Base-by-base conservation (phyloP, 1,284 basidiomycete species). In the Boletellus deceptivus region DNA sequence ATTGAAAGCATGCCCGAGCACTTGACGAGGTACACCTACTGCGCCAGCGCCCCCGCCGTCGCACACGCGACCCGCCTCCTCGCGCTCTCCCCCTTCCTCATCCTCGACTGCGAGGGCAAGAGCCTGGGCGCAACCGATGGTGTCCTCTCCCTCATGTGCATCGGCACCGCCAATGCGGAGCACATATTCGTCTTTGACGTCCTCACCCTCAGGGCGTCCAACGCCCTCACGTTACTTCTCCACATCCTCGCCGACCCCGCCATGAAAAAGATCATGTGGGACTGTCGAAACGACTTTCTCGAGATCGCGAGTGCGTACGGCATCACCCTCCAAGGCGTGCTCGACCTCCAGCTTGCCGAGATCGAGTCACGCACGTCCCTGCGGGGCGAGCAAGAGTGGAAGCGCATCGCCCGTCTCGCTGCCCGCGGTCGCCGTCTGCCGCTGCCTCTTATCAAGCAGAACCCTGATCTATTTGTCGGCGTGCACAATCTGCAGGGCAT, bases 311-410 rank as follows among this genome's bases (percentile, higher is more conserved):
- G 59, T 11, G 53, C 57, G 1, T 71, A 70, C 33, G 68, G 64
- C 2, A 58, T 72, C 9, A 24, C 40, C 0, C 59, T 76, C 25
- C 61, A 63, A 13, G 62, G 64, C 18, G 65, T 74, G 6, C 55
- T 77, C 16, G 75, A 76, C 48, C 64, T 76, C 35, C 75, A 76
- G 49, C 61, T 76, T n/a, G 74, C 61, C 4, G 72, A 73, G 50
- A 59, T 72, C 41, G 43, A 63, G 41, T 72, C 73, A 9, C 65
- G 72, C 17, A 13, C 48, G 29, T 50, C 56, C 9, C 49, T 67
- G 33, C 62, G 67, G 22, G 65, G 65, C 9, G 73, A 73, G 46
- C 60, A 55, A 34, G 71, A 74, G 11, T 52, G 56, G 49, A 60
- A 55, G 29, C 64, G 70, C 2, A 31, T 65, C 11, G 25, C 56